These are phyloP conservation scores for Lunularia cruciata DNA, from an alignment of 225 moss, liverwort and hornwort species.

Conservation along the genomic window DNA sequence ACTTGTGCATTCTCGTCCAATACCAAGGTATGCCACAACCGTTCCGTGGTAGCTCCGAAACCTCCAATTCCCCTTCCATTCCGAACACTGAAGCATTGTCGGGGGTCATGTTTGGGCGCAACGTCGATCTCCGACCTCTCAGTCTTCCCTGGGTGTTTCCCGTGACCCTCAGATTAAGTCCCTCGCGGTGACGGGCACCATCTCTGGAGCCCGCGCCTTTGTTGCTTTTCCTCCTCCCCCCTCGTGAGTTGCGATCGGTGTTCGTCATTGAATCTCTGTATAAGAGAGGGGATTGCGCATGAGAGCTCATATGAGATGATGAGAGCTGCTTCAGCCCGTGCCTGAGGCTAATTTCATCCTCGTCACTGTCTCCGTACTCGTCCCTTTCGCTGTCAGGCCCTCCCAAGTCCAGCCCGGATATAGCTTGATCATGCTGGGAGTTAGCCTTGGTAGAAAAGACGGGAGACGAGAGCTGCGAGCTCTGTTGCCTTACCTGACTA, in stretches of 20 bases:
- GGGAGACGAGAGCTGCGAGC: slow-evolving; percentile 28
- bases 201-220: slow-evolving; percentile 21
- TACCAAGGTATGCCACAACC: slow-evolving; percentile 94
- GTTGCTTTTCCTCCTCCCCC: slow-evolving; percentile 21
- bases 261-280: slow-evolving; percentile 40
- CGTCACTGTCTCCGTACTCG: slow-evolving; percentile 31
- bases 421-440: neutral
- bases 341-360: slow-evolving; percentile 26
- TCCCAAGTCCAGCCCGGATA: slow-evolving; percentile 24
- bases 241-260: slow-evolving; percentile 20
- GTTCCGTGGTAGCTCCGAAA: slow-evolving; percentile 68
- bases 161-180: slow-evolving; percentile 34
- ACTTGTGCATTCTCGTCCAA: slow-evolving; percentile 67
- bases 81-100: slow-evolving; percentile 22
- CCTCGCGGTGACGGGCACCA: slow-evolving; percentile 34
- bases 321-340: slow-evolving; percentile 35
- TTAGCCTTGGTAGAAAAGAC: slow-evolving; percentile 16
- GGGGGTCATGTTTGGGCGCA: slow-evolving; percentile 18
- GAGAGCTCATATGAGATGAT: slow-evolving; percentile 31
- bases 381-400: slow-evolving; percentile 18
- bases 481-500: slow-evolving; percentile 15
- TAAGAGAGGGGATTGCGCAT: slow-evolving; percentile 38
- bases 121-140: slow-evolving; percentile 27
- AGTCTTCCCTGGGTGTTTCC: slow-evolving; percentile 37
- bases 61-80: slow-evolving; percentile 73